These are phyloP conservation scores for Perkinsus olseni DNA, from an alignment of 169 alveolate genomes.

Conservation along the genomic window DNA sequence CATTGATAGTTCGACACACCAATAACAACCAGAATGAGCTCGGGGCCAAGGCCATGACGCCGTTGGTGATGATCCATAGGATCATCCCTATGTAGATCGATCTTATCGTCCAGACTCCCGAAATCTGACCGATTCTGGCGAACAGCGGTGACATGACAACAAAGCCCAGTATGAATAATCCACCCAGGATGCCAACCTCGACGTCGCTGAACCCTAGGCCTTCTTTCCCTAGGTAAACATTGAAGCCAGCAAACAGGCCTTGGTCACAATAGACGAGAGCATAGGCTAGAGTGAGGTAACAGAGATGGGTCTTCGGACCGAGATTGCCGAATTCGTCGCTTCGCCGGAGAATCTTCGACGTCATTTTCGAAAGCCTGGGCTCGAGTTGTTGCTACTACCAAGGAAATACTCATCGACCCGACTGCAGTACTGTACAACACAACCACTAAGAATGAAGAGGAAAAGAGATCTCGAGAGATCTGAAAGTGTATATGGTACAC, in stretches of 20 bases:
- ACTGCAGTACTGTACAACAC: neutral
- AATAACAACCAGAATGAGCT: neutral
- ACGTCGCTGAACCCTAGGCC: neutral
- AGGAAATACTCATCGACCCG: too few relatives aligned
- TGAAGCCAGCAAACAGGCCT: neutral
- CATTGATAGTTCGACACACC: conserved; percentile 14
- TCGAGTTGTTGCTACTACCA: neutral
- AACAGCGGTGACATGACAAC: conserved; percentile 20
- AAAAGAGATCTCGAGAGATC: neutral
- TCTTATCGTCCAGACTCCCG: neutral
- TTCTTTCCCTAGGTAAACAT: neutral
- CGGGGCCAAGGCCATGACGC: conserved; percentile 4
- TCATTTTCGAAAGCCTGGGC: neutral
- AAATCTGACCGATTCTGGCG: conserved; percentile 19
- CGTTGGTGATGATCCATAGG: conserved; percentile 11
- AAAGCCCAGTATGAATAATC: conserved; percentile 20
- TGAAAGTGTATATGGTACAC: neutral
- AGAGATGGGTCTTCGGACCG: neutral
- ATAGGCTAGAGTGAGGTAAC: neutral
- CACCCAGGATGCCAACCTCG: conserved; percentile 17
- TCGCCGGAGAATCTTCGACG: neutral
- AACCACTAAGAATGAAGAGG: neutral
- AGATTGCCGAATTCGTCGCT: neutral
- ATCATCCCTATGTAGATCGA: conserved; percentile 12
- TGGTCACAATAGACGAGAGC: neutral